Evolutionary conservation across 108 stramenopile species (phyloP), one percentile per base, ranked within the genome.

Genomic region (Nitzschia sp.): DNA sequence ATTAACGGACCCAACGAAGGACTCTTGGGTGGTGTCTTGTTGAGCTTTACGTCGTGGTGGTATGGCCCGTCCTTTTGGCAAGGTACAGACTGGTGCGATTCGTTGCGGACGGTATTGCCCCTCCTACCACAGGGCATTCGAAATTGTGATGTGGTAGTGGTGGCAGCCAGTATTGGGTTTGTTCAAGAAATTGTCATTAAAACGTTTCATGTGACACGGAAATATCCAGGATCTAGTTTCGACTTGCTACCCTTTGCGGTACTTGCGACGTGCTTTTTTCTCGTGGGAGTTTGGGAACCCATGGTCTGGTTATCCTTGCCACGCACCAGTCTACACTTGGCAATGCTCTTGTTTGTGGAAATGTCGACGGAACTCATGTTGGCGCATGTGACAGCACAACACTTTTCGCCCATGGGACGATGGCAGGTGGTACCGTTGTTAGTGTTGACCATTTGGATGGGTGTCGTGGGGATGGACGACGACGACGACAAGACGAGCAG

Each of bases 1-100:
- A 70, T 95, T 57, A 95, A 95, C 72, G 95, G 95, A 33, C 92
- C 95, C 23, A 85, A 53, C 46, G 95, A 95, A 67, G 95, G 95
- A 26, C 55, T 95, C 3, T 17, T 93, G 3, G 53, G 83, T 13
- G 88, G 84, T 21, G 89, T 87, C 18, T 28, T 75, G 24, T 34
- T 88, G 48, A 87, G 87, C 63, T 76, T 95, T 19, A 34, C 72
- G 15, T 87, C 84, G 24, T 90, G 26, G 26, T 70, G 60, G 35
- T 49, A 32, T 21, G 93, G 93, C 2, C 70, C 70, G 19, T 59
- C 71, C 47, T 74, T 78, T 74, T 95, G 94, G 94, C 89, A 91
- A 48, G 46, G 59, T 45, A 81, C 75, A 0, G 61, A 59, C 9
- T 79, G 69, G 56, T 82, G 78, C 38, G 64, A 79, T 18, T 46